Conservation (phyloP, 176 grass and related monocot species). For the Thalia dealbata region DNA sequence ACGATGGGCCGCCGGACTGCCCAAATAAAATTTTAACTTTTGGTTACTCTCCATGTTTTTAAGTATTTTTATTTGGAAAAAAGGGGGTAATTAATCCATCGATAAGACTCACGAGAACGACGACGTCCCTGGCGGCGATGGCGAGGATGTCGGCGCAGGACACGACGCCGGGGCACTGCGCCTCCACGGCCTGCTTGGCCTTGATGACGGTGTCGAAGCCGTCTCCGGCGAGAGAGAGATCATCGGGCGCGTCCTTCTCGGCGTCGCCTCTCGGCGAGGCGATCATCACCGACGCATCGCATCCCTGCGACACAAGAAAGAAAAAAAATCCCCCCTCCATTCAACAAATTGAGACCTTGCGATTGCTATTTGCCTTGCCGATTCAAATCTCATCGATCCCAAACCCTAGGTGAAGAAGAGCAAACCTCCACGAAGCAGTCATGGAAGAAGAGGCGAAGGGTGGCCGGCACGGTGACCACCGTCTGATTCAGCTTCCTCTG, state of each 20-base stretch:
- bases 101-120: slow-evolving; percentile 38
- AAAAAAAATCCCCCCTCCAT: no score
- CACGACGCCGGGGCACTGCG: slow-evolving; percentile 56
- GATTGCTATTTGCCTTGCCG: no score
- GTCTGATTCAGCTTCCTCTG: slow-evolving; percentile 36
- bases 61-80: no score
- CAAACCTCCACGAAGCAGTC: slow-evolving; percentile 49
- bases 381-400: no score
- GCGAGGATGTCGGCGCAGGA: slow-evolving; percentile 90
- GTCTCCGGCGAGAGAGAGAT: slow-evolving; percentile 86
- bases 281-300: slow-evolving; percentile 81
- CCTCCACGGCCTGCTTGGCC: slow-evolving; percentile 78
- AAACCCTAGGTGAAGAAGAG: no score
- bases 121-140: slow-evolving; percentile 72
- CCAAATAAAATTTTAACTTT: background rate
- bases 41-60: no score
- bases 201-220: slow-evolving; percentile 89
- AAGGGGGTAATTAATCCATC: background rate
- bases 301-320: slow-evolving; percentile 55
- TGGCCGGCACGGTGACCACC: slow-evolving; percentile 42
- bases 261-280: slow-evolving; percentile 61
- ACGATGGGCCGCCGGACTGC: slow-evolving; percentile 52
- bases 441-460: slow-evolving; percentile 55
- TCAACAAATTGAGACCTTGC: no score
- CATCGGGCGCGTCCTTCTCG: slow-evolving; percentile 73